These are phyloP conservation scores for Agroathelia rolfsii DNA, from an alignment of 1,284 basidiomycete genomes.

Conservation along the genomic window DNA sequence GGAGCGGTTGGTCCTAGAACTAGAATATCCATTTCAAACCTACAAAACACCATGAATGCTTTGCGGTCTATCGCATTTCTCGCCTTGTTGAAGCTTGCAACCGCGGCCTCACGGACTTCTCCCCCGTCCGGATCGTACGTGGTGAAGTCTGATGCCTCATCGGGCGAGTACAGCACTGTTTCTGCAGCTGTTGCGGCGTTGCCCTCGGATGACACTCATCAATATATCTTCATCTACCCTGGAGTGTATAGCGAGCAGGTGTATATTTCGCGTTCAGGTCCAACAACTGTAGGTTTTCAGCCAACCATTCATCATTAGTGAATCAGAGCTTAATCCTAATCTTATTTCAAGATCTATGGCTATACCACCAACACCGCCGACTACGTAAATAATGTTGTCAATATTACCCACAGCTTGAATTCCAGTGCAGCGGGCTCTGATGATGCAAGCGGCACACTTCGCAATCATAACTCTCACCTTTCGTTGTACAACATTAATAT, in stretches of 20 bases:
- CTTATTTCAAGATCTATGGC: constrained; percentile 29
- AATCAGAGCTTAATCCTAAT: neutral
- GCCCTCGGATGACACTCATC: constrained; percentile 30
- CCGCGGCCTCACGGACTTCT: constrained; percentile 29
- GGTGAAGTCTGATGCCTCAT: constrained; percentile 30
- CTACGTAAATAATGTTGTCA: constrained; percentile 31
- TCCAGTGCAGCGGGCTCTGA: constrained; percentile 37
- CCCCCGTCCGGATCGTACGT: constrained; percentile 35
- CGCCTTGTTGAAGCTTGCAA: constrained; percentile 12
- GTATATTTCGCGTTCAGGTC: constrained; percentile 35
- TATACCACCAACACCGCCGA: constrained; percentile 30
- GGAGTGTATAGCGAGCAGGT: constrained; percentile 47
- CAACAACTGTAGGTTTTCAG: constrained; percentile 26
- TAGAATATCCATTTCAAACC: no score
- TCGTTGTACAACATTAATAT: constrained; percentile 48
- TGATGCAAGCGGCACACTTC: constrained; percentile 43
- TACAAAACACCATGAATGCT: no score
- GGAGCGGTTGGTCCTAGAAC: no score
- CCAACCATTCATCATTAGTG: neutral
- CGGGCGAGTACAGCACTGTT: constrained; percentile 35
- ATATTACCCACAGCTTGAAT: constrained; percentile 30
- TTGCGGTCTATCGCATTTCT: no score
- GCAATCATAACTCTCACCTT: constrained; percentile 41
- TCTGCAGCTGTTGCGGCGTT: constrained; percentile 32
- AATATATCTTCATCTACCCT: constrained; percentile 43